Evolutionary conservation across 2,329 filamentous ascomycete species (phyloP).

Genomic region (Lecanicillium sp.): DNA sequence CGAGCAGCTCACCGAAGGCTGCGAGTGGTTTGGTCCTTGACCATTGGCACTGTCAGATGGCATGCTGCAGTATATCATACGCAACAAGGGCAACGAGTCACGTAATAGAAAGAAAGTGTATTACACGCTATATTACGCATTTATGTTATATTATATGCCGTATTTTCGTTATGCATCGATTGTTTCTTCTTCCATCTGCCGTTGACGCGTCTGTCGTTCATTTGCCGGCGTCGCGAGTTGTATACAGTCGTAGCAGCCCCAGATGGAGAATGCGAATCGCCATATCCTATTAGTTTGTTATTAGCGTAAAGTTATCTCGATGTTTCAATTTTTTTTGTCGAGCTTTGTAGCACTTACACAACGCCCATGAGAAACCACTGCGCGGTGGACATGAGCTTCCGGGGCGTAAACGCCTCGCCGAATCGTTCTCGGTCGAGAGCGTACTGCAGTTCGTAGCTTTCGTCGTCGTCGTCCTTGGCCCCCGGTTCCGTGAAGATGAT

Average conservation of each 20-base stretch:
- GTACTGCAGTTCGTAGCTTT: conserved; percentile 17
- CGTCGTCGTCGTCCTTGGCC: conserved; percentile 8
- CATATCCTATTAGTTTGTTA: conserved; percentile 17
- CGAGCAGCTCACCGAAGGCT: no score
- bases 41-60: no score
- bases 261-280: conserved; percentile 24
- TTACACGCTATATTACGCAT: no score
- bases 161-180: conserved; percentile 6
- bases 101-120: no score
- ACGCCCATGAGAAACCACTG: conserved; percentile 16
- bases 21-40: no score
- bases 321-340: not conserved
- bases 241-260: conserved; percentile 23
- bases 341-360: conserved; percentile 19
- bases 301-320: not conserved
- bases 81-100: no score
- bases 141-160: no score
- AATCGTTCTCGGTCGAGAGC: not conserved
- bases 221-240: not conserved
- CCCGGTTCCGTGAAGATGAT: conserved; percentile 25
- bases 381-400: conserved; percentile 1
- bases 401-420: conserved; percentile 8
- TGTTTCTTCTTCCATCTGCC: conserved; percentile 8
- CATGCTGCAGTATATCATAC: no score
- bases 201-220: not conserved